Base-by-base conservation (phyloP, 257 asterid species). In the Lycium barbarum region DNA sequence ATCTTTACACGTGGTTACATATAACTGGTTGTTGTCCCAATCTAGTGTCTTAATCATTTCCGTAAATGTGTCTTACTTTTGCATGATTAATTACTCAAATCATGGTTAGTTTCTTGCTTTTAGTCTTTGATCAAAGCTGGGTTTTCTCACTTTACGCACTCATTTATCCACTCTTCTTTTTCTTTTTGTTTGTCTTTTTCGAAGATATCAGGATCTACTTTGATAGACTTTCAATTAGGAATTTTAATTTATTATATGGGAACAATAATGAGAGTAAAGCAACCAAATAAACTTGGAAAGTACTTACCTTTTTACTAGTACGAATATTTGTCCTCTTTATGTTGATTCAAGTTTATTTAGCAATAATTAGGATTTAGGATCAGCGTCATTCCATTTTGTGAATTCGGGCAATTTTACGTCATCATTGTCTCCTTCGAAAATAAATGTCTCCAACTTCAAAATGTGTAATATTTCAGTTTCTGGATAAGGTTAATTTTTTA, bases 31-130 rank as follows among this genome's bases (percentile, higher is more conserved):
- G 53, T 63, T 51, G 81, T 26, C 26, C 26, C 20, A 22, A 76
- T 51, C 14, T 13, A 76, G 43, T 76, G 4, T 51, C 12, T 51
- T 76, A 51, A 76, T 51, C 63, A 49, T 53, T 26, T 51, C 47
- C 12, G 63, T 76, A 76, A 76, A 51, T 22, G 22, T 22, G 45
- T 22, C 58, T 51, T 76, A 2, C 62, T 51, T 76, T 76, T 51
- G 22, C 63, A 13, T 74, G 85, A 83, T 83, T 53, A 86, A 22
- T 26, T 66, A 33, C 43, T n/a, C 81, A 84, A 87, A 85, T 81
- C 86, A 65, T 57, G 15, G 53, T 86, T 61, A 54, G 33, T 33
- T 33, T 18, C 40, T 17, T 33, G 6, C 3, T 62, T 83, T 71
- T 43, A 5, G 0, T 12, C 53, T 72, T 72, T 22, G 13, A 49